Conservation (phyloP, 768 basidiomycete species). For the Lanmaoa pseudosensibilis region DNA sequence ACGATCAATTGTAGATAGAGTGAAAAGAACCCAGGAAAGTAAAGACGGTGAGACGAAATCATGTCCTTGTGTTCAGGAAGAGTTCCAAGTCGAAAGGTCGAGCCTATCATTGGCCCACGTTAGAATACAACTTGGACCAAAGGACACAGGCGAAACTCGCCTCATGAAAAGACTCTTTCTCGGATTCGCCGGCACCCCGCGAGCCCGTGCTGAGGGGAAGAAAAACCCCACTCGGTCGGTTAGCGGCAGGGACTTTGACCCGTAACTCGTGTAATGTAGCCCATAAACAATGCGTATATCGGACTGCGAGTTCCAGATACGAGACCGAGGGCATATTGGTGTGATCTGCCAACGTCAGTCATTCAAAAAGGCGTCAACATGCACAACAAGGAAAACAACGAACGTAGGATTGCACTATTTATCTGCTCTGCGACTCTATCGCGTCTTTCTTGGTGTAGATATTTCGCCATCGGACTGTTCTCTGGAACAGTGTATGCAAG, state of each 20-base stretch:
- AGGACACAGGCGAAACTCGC: conserved; percentile 25
- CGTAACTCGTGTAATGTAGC: conserved; percentile 50
- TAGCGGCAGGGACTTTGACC: conserved; percentile 42
- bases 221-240: conserved; percentile 43
- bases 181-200: conserved; percentile 26
- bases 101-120: conserved; percentile 29
- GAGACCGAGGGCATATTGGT: conserved; percentile 54
- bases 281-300: conserved; percentile 68
- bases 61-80: conserved; percentile 51
- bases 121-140: not conserved
- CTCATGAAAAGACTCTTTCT: conserved; percentile 38
- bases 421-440: conserved; percentile 86
- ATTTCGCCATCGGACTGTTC: conserved; percentile 69
- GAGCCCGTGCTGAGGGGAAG: conserved; percentile 40
- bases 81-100: conserved; percentile 55
- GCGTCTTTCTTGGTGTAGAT: conserved; percentile 73
- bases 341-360: conserved; percentile 41
- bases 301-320: conserved; percentile 59
- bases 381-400: conserved; percentile 29
- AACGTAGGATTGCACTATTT: conserved; percentile 81
- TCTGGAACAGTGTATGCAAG: conserved; percentile 85
- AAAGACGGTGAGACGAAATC: conserved; percentile 18
- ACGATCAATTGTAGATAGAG: not conserved
- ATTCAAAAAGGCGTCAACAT: conserved; percentile 2
- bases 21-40: not conserved